These are phyloP conservation scores for Dendrobium chrysotoxum DNA, from an alignment of 106 monocot genomes.

Conservation along the genomic window DNA sequence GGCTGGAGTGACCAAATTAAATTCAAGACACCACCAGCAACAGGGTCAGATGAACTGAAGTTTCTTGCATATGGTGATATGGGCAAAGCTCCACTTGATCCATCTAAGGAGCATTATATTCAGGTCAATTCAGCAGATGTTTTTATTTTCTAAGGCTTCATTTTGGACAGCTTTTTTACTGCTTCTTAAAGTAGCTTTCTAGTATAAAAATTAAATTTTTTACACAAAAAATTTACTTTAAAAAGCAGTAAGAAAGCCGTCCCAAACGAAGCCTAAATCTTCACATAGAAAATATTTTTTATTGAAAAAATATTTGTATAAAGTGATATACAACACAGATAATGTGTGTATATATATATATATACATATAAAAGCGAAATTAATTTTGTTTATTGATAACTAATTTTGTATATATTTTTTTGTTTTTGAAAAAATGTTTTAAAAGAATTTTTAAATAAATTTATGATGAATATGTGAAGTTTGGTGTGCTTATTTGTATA, in stretches of 20 bases:
- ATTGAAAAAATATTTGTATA: too few relatives aligned
- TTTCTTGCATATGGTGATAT: constrained; percentile 55
- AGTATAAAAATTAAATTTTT: too few relatives aligned
- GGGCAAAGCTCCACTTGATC: constrained; percentile 61
- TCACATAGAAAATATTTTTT: too few relatives aligned
- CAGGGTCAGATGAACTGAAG: constrained; percentile 26
- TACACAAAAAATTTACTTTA: too few relatives aligned
- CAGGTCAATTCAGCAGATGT: constrained; percentile 20
- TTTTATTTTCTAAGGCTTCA: neutral
- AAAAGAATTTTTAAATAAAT: too few relatives aligned
- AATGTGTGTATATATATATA: neutral
- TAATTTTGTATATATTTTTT: neutral
- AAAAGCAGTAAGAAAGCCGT: too few relatives aligned
- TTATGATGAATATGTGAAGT: too few relatives aligned
- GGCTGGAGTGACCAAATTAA: constrained; percentile 47
- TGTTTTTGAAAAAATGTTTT: neutral
- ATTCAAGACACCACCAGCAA: constrained; percentile 51
- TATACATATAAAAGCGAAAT: neutral
- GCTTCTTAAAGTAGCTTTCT: too few relatives aligned
- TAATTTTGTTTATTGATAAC: neutral
- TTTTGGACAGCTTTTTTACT: too few relatives aligned
- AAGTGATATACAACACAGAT: too few relatives aligned
- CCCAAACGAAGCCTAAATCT: too few relatives aligned
- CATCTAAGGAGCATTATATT: constrained; percentile 52
- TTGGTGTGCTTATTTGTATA: constrained; percentile 6